These are phyloP conservation scores for Sporothrix sp. DNA, from an alignment of 2,329 filamentous ascomycete genomes.

Conservation along the genomic window DNA sequence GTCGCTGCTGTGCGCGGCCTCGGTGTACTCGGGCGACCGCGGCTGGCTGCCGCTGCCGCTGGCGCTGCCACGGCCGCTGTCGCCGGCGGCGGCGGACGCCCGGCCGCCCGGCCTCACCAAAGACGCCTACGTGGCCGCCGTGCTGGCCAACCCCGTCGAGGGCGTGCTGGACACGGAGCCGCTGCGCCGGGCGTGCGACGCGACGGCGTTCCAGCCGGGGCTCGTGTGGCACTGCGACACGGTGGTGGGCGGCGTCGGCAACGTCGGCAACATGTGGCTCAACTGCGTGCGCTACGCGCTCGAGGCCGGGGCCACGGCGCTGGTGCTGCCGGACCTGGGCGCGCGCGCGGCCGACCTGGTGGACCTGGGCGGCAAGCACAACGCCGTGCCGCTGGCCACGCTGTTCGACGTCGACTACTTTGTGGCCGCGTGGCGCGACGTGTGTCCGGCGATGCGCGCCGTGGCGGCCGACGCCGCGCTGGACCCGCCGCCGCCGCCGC, in stretches of 20 bases:
- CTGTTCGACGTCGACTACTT: slow-evolving; percentile 16
- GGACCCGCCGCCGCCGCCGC: slow-evolving; percentile 9
- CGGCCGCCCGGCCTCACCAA: neutral
- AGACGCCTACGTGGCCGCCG: neutral
- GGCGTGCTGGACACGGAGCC: slow-evolving; percentile 15
- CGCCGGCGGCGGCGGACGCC: neutral
- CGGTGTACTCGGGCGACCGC: neutral
- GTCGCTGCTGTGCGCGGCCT: neutral
- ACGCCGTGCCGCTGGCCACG: slow-evolving; percentile 10
- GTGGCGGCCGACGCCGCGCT: slow-evolving; percentile 12
- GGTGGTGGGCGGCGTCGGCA: slow-evolving; percentile 29
- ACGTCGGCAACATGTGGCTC: slow-evolving; percentile 28
- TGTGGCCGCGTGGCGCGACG: slow-evolving; percentile 11
- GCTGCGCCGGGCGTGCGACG: slow-evolving; percentile 21
- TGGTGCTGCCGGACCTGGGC: slow-evolving; percentile 18
- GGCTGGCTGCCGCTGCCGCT: neutral
- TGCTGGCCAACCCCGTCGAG: neutral
- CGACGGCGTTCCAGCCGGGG: slow-evolving; percentile 24
- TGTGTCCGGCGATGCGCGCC: slow-evolving; percentile 17
- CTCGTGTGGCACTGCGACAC: slow-evolving; percentile 29
- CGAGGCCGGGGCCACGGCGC: slow-evolving; percentile 21
- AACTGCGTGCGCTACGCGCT: slow-evolving; percentile 30
- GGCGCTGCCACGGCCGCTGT: neutral
- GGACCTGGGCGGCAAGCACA: slow-evolving; percentile 11
- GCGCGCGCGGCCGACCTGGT: slow-evolving; percentile 17